These are phyloP conservation scores for Pyropia yezoensis DNA, from an alignment of 23 red algal species.

Conservation along the genomic window DNA sequence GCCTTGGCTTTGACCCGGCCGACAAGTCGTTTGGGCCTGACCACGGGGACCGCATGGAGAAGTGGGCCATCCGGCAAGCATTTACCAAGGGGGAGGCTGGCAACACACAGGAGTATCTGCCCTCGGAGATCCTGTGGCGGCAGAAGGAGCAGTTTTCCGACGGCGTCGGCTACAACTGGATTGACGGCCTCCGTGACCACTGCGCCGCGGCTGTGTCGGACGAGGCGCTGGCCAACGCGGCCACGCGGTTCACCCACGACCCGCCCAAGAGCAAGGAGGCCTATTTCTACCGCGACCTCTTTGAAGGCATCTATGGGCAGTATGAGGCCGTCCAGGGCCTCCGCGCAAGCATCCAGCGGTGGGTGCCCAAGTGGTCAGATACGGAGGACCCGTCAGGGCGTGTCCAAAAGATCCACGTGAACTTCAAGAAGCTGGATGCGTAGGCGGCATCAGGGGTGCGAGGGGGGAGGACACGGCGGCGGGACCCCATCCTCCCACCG, in stretches of 20 bases:
- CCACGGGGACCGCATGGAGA: constrained; percentile 64
- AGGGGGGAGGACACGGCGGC: too few relatives aligned
- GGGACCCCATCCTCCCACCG: too few relatives aligned
- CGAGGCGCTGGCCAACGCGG: constrained; percentile 40
- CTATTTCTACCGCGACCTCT: constrained; percentile 81
- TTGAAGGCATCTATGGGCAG: constrained; percentile 75
- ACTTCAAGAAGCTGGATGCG: not conserved
- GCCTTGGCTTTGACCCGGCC: constrained; percentile 54
- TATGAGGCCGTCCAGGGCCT: constrained; percentile 58
- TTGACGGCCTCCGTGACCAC: constrained; percentile 80
- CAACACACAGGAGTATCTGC: constrained; percentile 39
- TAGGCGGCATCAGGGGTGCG: too few relatives aligned
- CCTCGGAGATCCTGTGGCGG: constrained; percentile 83
- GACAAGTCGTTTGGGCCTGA: constrained; percentile 40
- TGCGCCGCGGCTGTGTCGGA: constrained; percentile 64
- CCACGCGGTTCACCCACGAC: constrained; percentile 58
- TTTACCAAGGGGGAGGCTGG: constrained; percentile 61
- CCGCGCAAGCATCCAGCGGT: constrained; percentile 71
- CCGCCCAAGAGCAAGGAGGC: constrained; percentile 90
- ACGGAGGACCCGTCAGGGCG: constrained; percentile 78
- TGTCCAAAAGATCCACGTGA: constrained; percentile 73
- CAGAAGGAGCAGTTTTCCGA: constrained; percentile 96
- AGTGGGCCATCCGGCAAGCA: constrained; percentile 63
- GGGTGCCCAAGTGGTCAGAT: constrained; percentile 91
- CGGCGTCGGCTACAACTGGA: constrained; percentile 89